Evolutionary conservation across 2,329 filamentous ascomycete species (phyloP).

Genomic region (Aspergillus sclerotialis): DNA sequence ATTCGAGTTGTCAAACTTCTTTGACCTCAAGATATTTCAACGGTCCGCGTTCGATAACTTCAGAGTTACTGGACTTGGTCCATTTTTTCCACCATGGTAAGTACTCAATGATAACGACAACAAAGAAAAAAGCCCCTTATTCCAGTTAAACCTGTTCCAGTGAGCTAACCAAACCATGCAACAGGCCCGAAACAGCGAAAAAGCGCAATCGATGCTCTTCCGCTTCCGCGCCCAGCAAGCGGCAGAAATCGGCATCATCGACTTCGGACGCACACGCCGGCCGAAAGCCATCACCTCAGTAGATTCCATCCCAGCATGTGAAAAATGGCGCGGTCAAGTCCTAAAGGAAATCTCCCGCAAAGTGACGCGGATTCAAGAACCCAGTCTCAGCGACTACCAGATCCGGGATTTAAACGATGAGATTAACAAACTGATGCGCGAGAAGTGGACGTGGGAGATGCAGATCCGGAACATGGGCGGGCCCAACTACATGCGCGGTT

Average conservation of each 20-base stretch:
- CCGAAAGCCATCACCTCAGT: slow-evolving; percentile 88
- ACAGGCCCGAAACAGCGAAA: slow-evolving; percentile 93
- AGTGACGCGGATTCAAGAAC: slow-evolving; percentile 90
- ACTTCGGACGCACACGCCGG: slow-evolving; percentile 79
- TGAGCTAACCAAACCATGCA: slow-evolving; percentile 13
- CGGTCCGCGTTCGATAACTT: slow-evolving; percentile 10
- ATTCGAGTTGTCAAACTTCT: background rate
- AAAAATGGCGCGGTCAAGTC: slow-evolving; percentile 97
- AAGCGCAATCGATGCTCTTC: slow-evolving; percentile 99
- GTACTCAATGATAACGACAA: no score
- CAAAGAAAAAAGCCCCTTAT: no score
- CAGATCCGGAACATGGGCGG: slow-evolving; percentile 94
- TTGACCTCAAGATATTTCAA: no score
- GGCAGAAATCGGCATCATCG: slow-evolving; percentile 90
- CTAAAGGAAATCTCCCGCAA: slow-evolving; percentile 96
- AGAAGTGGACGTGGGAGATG: slow-evolving; percentile 99
- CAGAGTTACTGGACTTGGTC: slow-evolving; percentile 17
- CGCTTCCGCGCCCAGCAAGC: slow-evolving; percentile 98
- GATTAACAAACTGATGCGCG: slow-evolving; percentile 97
- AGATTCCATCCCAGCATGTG: slow-evolving; percentile 74
- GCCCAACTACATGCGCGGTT: slow-evolving; percentile 86
- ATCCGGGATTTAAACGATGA: slow-evolving; percentile 98
- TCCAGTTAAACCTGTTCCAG: no score
- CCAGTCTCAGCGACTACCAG: slow-evolving; percentile 88
- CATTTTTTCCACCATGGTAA: slow-evolving; percentile 26